A percentile compares a stretch with the other conserved stretches of the same genome.
phyloP scores from a whole-genome alignment of 208 protist species.

The Lotmaria passim region DNA sequence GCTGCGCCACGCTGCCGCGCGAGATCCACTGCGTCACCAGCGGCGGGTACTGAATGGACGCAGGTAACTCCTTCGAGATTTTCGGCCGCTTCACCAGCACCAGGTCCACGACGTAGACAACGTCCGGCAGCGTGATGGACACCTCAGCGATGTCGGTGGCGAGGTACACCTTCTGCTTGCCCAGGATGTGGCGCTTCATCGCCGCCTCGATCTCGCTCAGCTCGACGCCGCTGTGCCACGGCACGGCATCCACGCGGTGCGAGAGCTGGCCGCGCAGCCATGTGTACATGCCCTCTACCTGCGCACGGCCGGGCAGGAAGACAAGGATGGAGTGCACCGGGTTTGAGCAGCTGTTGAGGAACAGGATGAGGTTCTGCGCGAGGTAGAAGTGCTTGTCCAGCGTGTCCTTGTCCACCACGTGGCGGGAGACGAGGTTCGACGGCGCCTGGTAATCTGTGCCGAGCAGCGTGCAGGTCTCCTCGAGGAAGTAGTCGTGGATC shows the following conservation, averaged over 20 bases:
- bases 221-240: conserved; percentile 87
- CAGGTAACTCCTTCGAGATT: conserved; percentile 57
- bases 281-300: conserved; percentile 62
- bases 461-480: conserved; percentile 76
- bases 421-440: conserved; percentile 34
- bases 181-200: conserved; percentile 78
- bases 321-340: conserved; percentile 90
- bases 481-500: conserved; percentile 88
- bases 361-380: conserved; percentile 64
- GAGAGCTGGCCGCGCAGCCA: conserved; percentile 63
- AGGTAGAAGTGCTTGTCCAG: conserved; percentile 72
- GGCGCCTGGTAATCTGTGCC: conserved; percentile 57
- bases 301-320: conserved; percentile 92
- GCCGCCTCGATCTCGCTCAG: conserved; percentile 89
- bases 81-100: conserved; percentile 86
- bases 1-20: conserved; percentile 69
- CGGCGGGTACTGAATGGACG: conserved; percentile 82
- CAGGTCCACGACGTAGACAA: conserved; percentile 95
- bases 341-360: conserved; percentile 56
- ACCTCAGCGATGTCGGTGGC: conserved; percentile 97
- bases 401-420: conserved; percentile 54
- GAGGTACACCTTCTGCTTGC: conserved; percentile 93
- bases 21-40: conserved; percentile 83
- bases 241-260: conserved; percentile 70
- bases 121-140: conserved; percentile 96